Percentiles rank a stretch among this genome's conserved stretches.
phyloP scores from a whole-genome alignment of 805 yeast genomes.

The Kodamaea leandrae region DNA sequence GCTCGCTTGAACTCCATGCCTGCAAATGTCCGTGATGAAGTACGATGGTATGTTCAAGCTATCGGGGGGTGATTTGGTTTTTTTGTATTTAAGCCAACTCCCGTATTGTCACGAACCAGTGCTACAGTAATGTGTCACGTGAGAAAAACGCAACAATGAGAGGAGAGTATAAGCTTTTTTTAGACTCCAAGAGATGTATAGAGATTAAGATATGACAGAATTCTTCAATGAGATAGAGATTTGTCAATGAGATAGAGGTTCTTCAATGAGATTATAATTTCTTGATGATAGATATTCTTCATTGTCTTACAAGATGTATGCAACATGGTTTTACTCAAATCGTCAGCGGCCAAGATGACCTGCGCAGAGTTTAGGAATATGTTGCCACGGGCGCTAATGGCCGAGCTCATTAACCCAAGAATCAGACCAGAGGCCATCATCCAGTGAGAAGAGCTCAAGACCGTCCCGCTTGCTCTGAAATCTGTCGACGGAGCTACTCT shows the following conservation, averaged over 20 bases:
- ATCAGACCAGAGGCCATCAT: conserved; percentile 15
- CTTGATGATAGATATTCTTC: too few species aligned
- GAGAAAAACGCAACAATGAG: not conserved
- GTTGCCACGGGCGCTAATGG: conserved; percentile 74
- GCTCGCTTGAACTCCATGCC: conserved; percentile 10
- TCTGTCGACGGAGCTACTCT: conserved; percentile 98
- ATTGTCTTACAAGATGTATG: conserved; percentile 56
- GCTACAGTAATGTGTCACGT: not conserved
- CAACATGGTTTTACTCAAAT: conserved; percentile 99
- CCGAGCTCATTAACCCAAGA: conserved; percentile 55
- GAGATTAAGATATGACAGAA: too few species aligned
- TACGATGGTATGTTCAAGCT: too few species aligned
- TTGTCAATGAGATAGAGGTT: too few species aligned
- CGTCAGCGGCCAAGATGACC: conserved; percentile 85
- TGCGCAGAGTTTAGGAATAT: conserved; percentile 99
- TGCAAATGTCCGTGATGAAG: too few species aligned
- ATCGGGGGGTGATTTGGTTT: not conserved
- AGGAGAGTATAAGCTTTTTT: not conserved
- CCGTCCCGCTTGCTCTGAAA: conserved; percentile 69
- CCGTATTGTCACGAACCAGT: too few species aligned
- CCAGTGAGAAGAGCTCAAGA: conserved; percentile 52
- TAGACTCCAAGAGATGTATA: too few species aligned
- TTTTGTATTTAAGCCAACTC: not conserved
- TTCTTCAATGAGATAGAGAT: too few species aligned
- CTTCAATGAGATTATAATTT: too few species aligned